These are phyloP conservation scores for Corymbia calophylla DNA, from an alignment of 441 rosid species.

Conservation along the genomic window DNA sequence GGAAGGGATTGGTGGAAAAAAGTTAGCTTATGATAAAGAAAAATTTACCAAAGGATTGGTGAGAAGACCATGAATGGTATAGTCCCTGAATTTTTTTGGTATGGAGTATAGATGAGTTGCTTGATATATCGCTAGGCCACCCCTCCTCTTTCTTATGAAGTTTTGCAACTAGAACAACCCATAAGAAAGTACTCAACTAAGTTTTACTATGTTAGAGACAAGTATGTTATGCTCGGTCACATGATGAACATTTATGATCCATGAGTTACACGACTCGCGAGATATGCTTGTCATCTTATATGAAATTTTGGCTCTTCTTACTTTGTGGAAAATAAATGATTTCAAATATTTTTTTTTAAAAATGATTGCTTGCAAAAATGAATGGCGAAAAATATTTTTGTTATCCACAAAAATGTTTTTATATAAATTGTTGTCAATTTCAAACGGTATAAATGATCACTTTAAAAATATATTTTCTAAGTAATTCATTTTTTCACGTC, in stretches of 20 bases:
- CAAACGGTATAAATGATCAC: rapidly evolving
- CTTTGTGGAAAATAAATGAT: rapidly evolving
- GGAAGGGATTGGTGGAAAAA: no score
- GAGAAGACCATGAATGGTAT: no score
- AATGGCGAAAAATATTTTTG: rapidly evolving
- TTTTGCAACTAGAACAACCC: not conserved
- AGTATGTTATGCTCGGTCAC: not conserved
- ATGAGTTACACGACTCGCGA: not conserved
- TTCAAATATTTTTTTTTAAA: rapidly evolving
- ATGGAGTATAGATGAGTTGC: no score
- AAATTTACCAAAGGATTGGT: no score
- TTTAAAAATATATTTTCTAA: rapidly evolving
- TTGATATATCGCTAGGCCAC: not conserved
- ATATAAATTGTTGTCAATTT: not conserved
- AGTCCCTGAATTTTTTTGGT: no score
- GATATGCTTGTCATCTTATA: no score
- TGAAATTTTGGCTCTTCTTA: not conserved
- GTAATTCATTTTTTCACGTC: not conserved
- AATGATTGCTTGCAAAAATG: no score
- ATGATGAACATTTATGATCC: not conserved
- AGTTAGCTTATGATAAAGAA: no score
- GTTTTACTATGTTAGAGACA: not conserved
- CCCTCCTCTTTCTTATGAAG: not conserved
- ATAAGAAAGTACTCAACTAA: not conserved
- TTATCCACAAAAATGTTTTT: no score